Evolutionary conservation across 345 rosid species (phyloP), one percentile per base, ranked within the genome.

Genomic region (Arabis alpina): DNA sequence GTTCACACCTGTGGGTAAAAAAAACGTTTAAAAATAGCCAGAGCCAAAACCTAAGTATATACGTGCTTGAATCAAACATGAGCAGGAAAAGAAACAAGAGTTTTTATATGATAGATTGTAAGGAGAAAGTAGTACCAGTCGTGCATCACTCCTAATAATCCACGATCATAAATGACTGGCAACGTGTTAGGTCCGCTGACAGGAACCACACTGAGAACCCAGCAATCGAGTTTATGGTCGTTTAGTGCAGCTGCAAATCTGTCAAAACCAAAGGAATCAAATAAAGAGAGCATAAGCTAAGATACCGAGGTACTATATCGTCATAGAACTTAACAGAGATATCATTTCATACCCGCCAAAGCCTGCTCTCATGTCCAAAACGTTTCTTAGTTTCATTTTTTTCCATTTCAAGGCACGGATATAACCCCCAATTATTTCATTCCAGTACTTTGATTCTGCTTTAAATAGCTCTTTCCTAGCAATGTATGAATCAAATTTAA

Each of bases 181-280:
- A 94, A 76, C 15, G 98, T 94, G 75, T 94, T 89, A 45, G 97
- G 91, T 4, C 93, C 99, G 23, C 93, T 88, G 53, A 88, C 85
- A 56, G 99, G 99, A 69, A 94, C 98, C 51, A 90, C 98, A 51
- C 83, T 94, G 66, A 92, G 76, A 82, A 90, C 97, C 99, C 99
- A 92, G 71, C 86, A 81, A 83, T 92, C 87, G 68, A 94, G 61
- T 66, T 76, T 60, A 56, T 86, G 88, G 67, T 90, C 87, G 52
- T 85, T 82, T 59, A 94, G 57, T 63, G 99, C 97, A 57, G 97
- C 93, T 10, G 97, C 98, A 82, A 94, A 94, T 78, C 99, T 94
- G 83, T 76, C 76, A 61, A 68, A 77, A 48, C 63, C 68, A 76
- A 37, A 27, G 64, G 12, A 72, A 66, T 30, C 52, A 64, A 54